phyloP scores from a whole-genome alignment of 2,329 filamentous ascomycete species.

The Neospermospora avenae region DNA sequence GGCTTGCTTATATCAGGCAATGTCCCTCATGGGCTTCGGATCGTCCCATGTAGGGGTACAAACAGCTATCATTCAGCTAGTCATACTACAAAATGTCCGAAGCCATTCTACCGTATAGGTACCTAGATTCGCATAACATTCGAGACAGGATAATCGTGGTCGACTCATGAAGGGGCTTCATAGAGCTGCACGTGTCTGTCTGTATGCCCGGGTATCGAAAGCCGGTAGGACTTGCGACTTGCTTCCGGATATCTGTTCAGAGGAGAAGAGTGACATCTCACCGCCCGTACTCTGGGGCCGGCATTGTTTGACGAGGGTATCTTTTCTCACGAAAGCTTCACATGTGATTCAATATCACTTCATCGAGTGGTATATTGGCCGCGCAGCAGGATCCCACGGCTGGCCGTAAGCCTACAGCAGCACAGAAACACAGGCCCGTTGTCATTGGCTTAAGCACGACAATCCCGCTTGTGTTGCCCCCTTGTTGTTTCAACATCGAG shows the following conservation, averaged over 20 bases:
- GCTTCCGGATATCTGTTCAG: neutral
- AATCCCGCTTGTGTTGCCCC: neutral
- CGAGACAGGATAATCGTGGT: neutral
- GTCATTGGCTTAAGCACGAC: constrained; percentile 6
- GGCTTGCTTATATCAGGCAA: too few relatives aligned
- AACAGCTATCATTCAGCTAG: neutral
- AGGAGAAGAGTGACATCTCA: neutral
- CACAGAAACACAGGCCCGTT: constrained; percentile 4
- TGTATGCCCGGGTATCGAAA: neutral
- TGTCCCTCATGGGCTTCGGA: neutral
- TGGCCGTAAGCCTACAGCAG: neutral
- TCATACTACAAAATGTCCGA: neutral
- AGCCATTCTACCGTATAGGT: neutral
- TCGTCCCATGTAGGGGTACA: neutral
- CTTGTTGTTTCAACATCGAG: constrained; percentile 13
- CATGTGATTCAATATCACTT: neutral
- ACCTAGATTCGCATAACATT: neutral
- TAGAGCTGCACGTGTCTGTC: neutral
- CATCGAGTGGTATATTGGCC: neutral
- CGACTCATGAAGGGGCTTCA: neutral
- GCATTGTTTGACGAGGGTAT: neutral
- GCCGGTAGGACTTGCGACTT: neutral
- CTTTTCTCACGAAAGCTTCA: neutral
- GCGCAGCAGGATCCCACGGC: neutral
- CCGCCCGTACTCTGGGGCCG: neutral